Evolutionary conservation across 2,329 filamentous ascomycete species (phyloP).

Genomic region (Neoscytalidium dimidiatum): DNA sequence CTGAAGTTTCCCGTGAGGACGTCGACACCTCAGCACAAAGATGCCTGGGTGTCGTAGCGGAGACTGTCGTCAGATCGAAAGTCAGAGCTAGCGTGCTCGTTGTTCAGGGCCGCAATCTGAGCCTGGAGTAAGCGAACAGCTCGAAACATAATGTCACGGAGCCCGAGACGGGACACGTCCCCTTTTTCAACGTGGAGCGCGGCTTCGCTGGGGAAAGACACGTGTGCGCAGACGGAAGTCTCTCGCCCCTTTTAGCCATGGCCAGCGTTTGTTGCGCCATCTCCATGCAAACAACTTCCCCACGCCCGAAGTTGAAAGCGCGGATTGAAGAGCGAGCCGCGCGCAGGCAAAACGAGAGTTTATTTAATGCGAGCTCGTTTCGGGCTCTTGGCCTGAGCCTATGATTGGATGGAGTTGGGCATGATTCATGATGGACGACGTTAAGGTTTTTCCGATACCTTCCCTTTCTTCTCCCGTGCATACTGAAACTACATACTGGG

Average conservation of each 20-base stretch:
- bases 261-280: background rate
- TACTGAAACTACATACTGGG: background rate
- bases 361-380: background rate
- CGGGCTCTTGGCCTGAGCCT: background rate
- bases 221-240: background rate
- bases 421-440: constrained; percentile 8
- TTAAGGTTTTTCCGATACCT: constrained; percentile 1
- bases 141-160: background rate
- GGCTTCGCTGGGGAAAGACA: background rate
- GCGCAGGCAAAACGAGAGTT: background rate
- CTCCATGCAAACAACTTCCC: background rate
- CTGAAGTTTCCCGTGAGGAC: constrained; percentile 26
- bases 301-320: background rate
- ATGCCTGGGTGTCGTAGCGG: constrained; percentile 59
- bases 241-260: background rate
- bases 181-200: background rate
- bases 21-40: constrained; percentile 46
- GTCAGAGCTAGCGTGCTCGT: constrained; percentile 70
- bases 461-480: background rate
- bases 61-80: constrained; percentile 59
- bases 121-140: background rate
- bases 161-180: background rate
- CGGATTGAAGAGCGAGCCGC: constrained; percentile 2
- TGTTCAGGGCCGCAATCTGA: constrained; percentile 54
- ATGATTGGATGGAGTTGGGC: background rate